Evolutionary conservation across 2,329 filamentous ascomycete genomes (phyloP).

Genomic region (Magnaporthiopsis poae): DNA sequence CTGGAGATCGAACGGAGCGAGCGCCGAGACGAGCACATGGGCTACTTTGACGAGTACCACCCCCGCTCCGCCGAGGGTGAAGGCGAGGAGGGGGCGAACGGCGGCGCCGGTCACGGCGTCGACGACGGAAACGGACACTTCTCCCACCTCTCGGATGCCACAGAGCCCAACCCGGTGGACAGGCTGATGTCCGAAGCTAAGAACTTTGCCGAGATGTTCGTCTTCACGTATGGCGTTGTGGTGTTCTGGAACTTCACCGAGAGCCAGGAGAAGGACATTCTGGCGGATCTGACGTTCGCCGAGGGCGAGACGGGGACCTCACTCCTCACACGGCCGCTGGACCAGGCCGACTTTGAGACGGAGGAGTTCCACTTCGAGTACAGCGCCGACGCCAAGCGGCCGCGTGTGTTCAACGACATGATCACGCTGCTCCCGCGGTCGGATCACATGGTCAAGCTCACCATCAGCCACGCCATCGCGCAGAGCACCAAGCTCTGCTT

Average conservation of each 20-base stretch:
- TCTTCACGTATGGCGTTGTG: constrained; percentile 93
- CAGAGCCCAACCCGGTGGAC: constrained; percentile 41
- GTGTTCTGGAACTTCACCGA: constrained; percentile 99
- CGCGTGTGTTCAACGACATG: constrained; percentile 97
- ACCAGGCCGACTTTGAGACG: constrained; percentile 87
- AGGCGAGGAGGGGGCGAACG: constrained; percentile 11
- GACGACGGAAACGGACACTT: neutral
- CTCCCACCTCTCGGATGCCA: constrained; percentile 13
- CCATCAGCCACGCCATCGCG: constrained; percentile 92
- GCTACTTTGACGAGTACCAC: constrained; percentile 67
- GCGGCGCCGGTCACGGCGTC: constrained; percentile 18
- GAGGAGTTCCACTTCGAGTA: constrained; percentile 99
- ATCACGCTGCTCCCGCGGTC: constrained; percentile 81
- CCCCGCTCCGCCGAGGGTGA: constrained; percentile 19
- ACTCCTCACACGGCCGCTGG: constrained; percentile 67
- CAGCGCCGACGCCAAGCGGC: constrained; percentile 72
- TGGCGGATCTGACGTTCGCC: constrained; percentile 88
- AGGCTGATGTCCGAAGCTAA: constrained; percentile 61
- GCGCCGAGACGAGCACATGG: constrained; percentile 76
- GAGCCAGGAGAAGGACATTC: constrained; percentile 85
- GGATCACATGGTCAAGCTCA: constrained; percentile 98
- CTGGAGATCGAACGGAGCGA: constrained; percentile 95
- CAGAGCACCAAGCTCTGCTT: constrained; percentile 94
- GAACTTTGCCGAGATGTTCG: constrained; percentile 86
- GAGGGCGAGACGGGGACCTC: constrained; percentile 53